Percentiles rank a stretch among this genome's conserved stretches.
These are phyloP conservation scores for Aspergillus sp. DNA, from an alignment of 2,329 filamentous ascomycete species.

Conservation along the genomic window DNA sequence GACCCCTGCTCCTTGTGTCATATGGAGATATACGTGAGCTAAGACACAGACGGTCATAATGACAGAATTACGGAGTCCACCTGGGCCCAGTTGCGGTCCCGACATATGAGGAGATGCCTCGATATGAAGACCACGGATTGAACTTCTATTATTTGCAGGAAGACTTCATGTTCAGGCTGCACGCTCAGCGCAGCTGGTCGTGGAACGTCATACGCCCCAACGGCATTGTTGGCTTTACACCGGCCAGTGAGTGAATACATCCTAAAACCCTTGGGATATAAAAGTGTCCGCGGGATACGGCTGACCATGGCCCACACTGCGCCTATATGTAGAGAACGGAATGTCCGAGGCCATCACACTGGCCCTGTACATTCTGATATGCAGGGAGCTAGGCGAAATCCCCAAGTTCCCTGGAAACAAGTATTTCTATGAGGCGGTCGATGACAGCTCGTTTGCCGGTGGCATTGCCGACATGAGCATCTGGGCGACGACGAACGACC, in stretches of 20 bases:
- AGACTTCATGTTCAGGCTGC: neutral
- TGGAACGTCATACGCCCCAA: slow-evolving; percentile 7
- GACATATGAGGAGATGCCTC: neutral
- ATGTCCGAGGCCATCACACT: slow-evolving; percentile 3
- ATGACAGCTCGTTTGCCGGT: slow-evolving; percentile 2
- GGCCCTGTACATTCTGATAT: slow-evolving; percentile 5
- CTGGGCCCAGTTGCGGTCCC: neutral
- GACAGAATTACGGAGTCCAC: neutral
- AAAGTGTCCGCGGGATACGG: no score
- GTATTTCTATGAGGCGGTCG: neutral
- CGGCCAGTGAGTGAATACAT: neutral
- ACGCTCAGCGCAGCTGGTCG: neutral
- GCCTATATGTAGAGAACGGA: neutral
- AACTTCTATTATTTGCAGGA: slow-evolving; percentile 10
- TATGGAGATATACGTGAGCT: no score
- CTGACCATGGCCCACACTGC: neutral
- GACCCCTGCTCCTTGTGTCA: neutral
- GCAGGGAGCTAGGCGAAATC: neutral
- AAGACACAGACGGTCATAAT: neutral
- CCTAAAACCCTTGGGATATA: neutral
- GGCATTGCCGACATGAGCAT: slow-evolving; percentile 3
- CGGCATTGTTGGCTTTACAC: slow-evolving; percentile 5
- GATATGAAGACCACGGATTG: neutral
- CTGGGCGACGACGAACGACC: slow-evolving; percentile 4
- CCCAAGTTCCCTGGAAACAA: slow-evolving; percentile 7